phyloP scores from a whole-genome alignment of 345 rosid genomes.

The Excoecaria cochinchinensis region DNA sequence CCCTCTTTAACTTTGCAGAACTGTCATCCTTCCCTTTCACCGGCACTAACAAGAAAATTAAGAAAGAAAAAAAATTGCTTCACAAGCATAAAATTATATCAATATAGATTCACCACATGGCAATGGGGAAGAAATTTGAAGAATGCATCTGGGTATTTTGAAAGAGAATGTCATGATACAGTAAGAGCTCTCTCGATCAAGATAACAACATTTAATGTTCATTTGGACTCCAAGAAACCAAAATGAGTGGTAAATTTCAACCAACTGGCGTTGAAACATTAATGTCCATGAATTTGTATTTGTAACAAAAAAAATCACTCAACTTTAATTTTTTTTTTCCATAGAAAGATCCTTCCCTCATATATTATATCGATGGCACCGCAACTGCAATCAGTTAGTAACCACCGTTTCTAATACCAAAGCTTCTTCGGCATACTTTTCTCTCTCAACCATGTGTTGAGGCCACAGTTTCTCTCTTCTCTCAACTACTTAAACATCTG shows the following conservation, averaged over 20 bases:
- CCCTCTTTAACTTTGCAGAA: slow-evolving; percentile 50
- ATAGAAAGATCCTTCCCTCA: no score
- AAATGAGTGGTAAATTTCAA: not conserved
- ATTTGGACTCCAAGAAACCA: not conserved
- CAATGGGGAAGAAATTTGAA: not conserved
- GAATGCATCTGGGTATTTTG: not conserved
- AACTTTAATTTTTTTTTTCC: no score
- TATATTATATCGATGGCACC: no score
- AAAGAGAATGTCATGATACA: not conserved
- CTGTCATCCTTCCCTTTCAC: slow-evolving; percentile 51
- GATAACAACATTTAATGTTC: not conserved
- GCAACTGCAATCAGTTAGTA: no score
- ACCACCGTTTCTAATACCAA: no score
- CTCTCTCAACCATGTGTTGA: no score
- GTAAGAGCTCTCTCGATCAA: not conserved
- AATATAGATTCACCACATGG: not conserved
- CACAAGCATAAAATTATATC: not conserved
- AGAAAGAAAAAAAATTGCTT: not conserved
- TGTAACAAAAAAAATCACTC: no score
- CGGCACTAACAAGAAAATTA: slow-evolving; percentile 22
- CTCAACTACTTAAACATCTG: no score
- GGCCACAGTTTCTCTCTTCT: no score
- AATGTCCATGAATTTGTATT: no score
- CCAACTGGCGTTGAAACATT: not conserved
- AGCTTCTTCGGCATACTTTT: no score